These are phyloP conservation scores for Boletus barrowsii DNA, from an alignment of 768 basidiomycete species.

Conservation along the genomic window DNA sequence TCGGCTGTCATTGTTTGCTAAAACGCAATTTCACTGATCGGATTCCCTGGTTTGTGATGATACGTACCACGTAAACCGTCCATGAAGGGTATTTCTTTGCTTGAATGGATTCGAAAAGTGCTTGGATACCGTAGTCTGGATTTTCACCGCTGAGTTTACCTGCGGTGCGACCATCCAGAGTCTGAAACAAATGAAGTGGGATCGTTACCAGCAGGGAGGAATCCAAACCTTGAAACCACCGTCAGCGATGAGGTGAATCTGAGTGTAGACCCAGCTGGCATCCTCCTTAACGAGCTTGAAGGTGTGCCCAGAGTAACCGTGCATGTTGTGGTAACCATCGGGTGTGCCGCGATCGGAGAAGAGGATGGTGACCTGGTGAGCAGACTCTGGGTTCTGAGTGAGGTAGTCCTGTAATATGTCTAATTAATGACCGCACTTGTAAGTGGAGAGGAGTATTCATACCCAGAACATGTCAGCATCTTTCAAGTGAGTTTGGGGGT, in stretches of 20 bases:
- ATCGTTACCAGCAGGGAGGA: background rate
- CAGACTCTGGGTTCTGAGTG: conserved; percentile 83
- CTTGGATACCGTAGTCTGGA: conserved; percentile 81
- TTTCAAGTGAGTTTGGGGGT: conserved; percentile 90
- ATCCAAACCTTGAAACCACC: conserved; percentile 72
- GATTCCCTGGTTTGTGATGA: background rate
- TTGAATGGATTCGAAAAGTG: conserved; percentile 81
- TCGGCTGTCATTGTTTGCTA: conserved; percentile 91
- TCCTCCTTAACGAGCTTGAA: conserved; percentile 85
- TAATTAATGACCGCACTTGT: background rate
- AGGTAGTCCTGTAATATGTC: conserved; percentile 70
- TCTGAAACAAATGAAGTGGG: conserved; percentile 39
- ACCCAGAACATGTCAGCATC: conserved; percentile 87
- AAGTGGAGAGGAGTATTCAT: background rate
- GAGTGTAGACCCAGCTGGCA: conserved; percentile 81
- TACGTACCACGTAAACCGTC: conserved; percentile 79
- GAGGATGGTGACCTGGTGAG: conserved; percentile 85
- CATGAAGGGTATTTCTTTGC: conserved; percentile 77
- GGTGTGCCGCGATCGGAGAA: conserved; percentile 97
- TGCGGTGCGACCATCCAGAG: conserved; percentile 67
- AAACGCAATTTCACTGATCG: conserved; percentile 11
- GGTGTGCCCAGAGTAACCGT: conserved; percentile 94
- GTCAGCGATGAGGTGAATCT: conserved; percentile 78
- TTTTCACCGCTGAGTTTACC: conserved; percentile 64
- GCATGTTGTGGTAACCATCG: conserved; percentile 79